Evolutionary conservation across 176 grass and related monocot species (phyloP), one percentile per base, ranked within the genome.

Genomic region (Avena sativa): DNA sequence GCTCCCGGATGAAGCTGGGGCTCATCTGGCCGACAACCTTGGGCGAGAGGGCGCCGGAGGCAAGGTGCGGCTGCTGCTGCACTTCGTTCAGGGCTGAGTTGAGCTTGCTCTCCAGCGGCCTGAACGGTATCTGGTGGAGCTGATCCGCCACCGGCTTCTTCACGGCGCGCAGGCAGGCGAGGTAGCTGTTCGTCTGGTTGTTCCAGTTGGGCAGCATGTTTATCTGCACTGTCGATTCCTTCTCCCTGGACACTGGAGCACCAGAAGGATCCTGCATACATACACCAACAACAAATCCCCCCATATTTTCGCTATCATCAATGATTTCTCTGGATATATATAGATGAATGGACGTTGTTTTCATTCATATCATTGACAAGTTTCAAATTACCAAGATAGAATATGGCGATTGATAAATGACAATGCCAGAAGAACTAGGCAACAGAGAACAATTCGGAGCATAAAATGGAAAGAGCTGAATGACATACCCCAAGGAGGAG

Each of bases 401-500:
- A 80, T 6, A 12, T 43, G 48, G 43, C 43, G 19, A 1, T 50
- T 51, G 69, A 84, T 28, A 77, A 70, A 68, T 2, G 43, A 12
- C 59, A 84, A 51, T 15, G 68, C 21, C 4, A 76, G 2, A 16
- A 88, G 69, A 17, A 88, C 61, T 5, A 88, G 14, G 60, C 51
- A 91, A 51, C 81, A 80, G 19, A 75, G 25, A 74, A 69, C 68
- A 30, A 15, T 20, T 49, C 75, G 75, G 65, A 76, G 25, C 13
- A 67, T 25, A 67, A 5, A 40, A 91, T 13, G 2, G 19, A 49
- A 48, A 80, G 36, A 80, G 81, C 58, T 66, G 69, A 61, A 11
- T 81, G 36, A 89, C 89, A 25, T 98, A 98, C 96, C 93, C 92
- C 74, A 5, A 98, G 91, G 70, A 98, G 90, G 25, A 98, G 93